Evolutionary conservation across 2,329 filamentous ascomycete genomes (phyloP).

Genomic region (Tolypocladium guangdongense): DNA sequence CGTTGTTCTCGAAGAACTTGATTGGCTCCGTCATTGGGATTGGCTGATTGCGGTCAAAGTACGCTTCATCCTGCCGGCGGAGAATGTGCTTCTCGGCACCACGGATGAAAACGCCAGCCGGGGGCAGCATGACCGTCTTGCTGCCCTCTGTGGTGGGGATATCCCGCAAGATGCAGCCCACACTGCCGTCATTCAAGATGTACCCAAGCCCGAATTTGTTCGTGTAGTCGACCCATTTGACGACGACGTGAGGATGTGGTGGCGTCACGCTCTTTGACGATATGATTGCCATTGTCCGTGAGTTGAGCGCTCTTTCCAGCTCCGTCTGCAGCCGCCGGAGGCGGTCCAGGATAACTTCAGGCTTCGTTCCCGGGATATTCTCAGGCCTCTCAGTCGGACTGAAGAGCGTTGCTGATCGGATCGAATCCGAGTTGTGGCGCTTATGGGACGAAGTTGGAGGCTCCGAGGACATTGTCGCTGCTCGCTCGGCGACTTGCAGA

Average conservation of each 20-base stretch:
- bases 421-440: constrained; percentile 16
- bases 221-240: constrained; percentile 83
- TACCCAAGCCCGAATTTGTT: constrained; percentile 81
- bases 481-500: constrained; percentile 18
- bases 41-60: constrained; percentile 47
- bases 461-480: constrained; percentile 15
- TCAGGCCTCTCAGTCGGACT: constrained; percentile 40
- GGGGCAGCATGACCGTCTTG: constrained; percentile 45
- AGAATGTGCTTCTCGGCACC: constrained; percentile 62
- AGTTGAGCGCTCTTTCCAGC: constrained; percentile 51
- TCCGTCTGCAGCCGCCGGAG: constrained; percentile 47
- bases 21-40: constrained; percentile 52
- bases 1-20: constrained; percentile 65
- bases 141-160: constrained; percentile 41
- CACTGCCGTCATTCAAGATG: constrained; percentile 70
- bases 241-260: constrained; percentile 51
- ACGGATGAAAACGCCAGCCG: constrained; percentile 60
- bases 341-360: constrained; percentile 45
- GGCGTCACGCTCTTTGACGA: constrained; percentile 41
- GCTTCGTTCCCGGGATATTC: constrained; percentile 40
- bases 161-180: constrained; percentile 57
- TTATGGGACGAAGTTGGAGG: constrained; percentile 10
- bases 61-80: constrained; percentile 43
- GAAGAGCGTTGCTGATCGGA: constrained; percentile 41
- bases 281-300: constrained; percentile 50